Base-by-base conservation (phyloP, 2,329 filamentous ascomycete genomes). In the Fusarium miscanthi region DNA sequence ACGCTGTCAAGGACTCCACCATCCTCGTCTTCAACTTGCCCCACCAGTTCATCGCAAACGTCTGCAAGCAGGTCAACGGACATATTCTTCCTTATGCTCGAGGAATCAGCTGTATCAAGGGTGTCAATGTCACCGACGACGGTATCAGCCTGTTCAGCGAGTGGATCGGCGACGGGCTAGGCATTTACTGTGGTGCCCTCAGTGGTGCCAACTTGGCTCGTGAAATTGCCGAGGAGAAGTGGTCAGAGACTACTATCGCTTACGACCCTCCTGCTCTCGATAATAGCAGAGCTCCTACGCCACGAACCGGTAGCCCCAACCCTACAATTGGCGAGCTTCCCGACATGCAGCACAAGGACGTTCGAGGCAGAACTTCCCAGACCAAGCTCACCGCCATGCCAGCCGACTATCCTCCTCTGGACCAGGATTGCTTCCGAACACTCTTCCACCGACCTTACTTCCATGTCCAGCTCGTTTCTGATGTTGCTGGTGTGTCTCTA, bases 401-500 rank as follows among this genome's bases (percentile, higher is more conserved):
- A 1, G 82, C 87, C 41, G 93, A 96, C 65, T 97, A 96, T 80
- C 94, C 94, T 25, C 90, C 94, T 0, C 88, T 99, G 48, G 94
- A 96, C 81, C 95, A 98, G 81, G 87, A 88, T 46, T 91, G 93
- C 64, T 91, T 97, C 81, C 92, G 93, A 81, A 89, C 89, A 23
- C 90, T 99, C 41, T 99, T 99, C 89, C 93, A 98, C 83, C 91
- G 96, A 54, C 94, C 94, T 1, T 99, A 99, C 85, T 99, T 99
- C 88, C 95, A 98, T 82, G 95, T 98, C 23, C 93, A 94, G 76
- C 91, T 98, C 82, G 94, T 98, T 30, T 91, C 90, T 40, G 96
- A 99, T 79, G 96, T 99, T n/a, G 96, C 95, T 0, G 96, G 96
- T 74, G 95, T 98, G 2, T 98, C 96, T 9, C 91, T 99, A 38